Evolutionary conservation across 805 yeast genomes (phyloP).

Genomic region (Saccharomycopsis selenospora): DNA sequence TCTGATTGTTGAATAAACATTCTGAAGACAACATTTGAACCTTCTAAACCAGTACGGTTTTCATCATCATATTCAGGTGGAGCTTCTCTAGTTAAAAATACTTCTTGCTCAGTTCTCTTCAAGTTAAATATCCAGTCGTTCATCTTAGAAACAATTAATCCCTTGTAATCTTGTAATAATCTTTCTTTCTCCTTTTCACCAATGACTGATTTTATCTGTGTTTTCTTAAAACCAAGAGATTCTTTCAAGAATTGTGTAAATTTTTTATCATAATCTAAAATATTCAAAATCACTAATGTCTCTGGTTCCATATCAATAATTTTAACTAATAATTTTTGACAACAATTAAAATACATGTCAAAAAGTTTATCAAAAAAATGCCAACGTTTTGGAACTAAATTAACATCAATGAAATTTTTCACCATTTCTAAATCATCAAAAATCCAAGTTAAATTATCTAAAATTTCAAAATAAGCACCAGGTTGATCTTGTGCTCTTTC

Average conservation of each 20-base stretch:
- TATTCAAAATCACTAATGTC: constrained; percentile 61
- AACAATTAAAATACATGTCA: constrained; percentile 57
- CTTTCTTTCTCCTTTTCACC: constrained; percentile 67
- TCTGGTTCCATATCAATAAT: constrained; percentile 70
- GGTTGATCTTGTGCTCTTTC: constrained; percentile 28
- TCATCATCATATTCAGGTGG: constrained; percentile 75
- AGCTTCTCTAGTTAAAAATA: constrained; percentile 54
- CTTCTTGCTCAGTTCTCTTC: constrained; percentile 54
- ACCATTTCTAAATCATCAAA: constrained; percentile 62
- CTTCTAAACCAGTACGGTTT: constrained; percentile 59
- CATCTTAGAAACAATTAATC: constrained; percentile 64
- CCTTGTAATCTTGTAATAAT: constrained; percentile 71
- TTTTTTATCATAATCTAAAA: constrained; percentile 70
- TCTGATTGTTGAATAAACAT: constrained; percentile 87
- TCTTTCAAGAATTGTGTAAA: constrained; percentile 48
- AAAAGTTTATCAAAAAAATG: constrained; percentile 54
- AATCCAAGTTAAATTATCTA: constrained; percentile 74
- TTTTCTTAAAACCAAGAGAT: constrained; percentile 43
- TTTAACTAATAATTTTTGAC: constrained; percentile 56
- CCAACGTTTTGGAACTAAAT: constrained; percentile 71
- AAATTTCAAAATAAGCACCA: constrained; percentile 40
- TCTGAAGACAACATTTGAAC: constrained; percentile 69
- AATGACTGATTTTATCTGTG: constrained; percentile 44
- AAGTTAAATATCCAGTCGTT: constrained; percentile 78
- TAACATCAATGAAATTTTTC: constrained; percentile 50